These are phyloP conservation scores for Candida chauliodis DNA, from an alignment of 805 yeast genomes.

Conservation along the genomic window DNA sequence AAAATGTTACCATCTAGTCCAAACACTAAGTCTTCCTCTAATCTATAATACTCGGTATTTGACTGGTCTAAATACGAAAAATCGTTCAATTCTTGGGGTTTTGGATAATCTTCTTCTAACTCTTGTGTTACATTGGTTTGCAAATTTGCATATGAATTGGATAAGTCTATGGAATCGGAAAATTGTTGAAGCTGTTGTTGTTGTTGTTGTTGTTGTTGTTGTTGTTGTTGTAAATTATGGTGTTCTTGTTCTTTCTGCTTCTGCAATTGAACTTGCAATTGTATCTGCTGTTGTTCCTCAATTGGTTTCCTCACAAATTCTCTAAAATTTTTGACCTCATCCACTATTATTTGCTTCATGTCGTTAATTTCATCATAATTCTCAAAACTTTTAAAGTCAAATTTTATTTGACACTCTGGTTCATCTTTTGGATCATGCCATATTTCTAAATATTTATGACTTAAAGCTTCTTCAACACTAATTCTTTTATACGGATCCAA, in stretches of 20 bases:
- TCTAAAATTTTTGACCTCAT: conserved; percentile 76
- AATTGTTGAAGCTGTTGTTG: conserved; percentile 8
- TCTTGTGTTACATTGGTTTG: conserved; percentile 13
- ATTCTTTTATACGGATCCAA: conserved; percentile 86
- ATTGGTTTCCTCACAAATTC: conserved; percentile 77
- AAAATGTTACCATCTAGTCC: conserved; percentile 36
- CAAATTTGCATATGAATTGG: conserved; percentile 9
- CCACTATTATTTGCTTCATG: conserved; percentile 73
- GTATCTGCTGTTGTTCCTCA: conserved; percentile 46
- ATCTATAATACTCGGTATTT: conserved; percentile 27
- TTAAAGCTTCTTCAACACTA: conserved; percentile 85
- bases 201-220: conserved; percentile 16
- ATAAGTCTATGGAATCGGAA: conserved; percentile 5
- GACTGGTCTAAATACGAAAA: conserved; percentile 21
- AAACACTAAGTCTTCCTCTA: conserved; percentile 44
- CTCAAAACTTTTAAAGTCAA: conserved; percentile 82
- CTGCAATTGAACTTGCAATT: conserved; percentile 29
- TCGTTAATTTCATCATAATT: conserved; percentile 72
- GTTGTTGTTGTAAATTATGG: conserved; percentile 17
- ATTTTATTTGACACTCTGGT: conserved; percentile 73
- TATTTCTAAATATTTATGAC: conserved; percentile 83
- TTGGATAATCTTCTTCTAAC: conserved; percentile 21
- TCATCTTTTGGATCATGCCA: conserved; percentile 97
- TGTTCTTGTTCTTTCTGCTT: conserved; percentile 25
- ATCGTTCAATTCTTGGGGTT: conserved; percentile 43